Evolutionary conservation across 164 flowering plant species (phyloP).

Genomic region (Kingdonia uniflora): DNA sequence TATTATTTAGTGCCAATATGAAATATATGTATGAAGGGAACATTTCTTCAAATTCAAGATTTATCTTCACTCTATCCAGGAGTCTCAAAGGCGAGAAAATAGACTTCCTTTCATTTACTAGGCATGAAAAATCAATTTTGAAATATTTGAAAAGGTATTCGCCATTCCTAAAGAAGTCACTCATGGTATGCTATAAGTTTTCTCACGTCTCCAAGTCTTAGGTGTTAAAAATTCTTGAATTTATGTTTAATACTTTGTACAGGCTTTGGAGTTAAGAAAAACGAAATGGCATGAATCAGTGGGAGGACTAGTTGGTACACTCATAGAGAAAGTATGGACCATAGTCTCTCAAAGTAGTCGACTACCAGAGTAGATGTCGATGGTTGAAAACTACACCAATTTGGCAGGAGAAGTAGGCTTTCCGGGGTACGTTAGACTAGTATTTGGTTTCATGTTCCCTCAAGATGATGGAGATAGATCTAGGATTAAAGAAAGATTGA

Average conservation of each 20-base stretch:
- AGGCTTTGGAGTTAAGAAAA: conserved; percentile 15
- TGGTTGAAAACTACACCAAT: conserved; percentile 54
- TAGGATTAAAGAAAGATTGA: conserved; percentile 52
- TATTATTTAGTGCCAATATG: too few species aligned
- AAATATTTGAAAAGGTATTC: too few species aligned
- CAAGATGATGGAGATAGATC: conserved; percentile 53
- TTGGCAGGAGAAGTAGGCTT: conserved; percentile 42
- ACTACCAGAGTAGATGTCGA: conserved; percentile 37
- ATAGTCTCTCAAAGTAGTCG: conserved; percentile 38
- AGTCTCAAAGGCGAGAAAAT: too few species aligned
- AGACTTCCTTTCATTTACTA: too few species aligned
- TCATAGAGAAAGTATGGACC: conserved; percentile 38
- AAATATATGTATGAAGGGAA: too few species aligned
- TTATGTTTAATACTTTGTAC: neutral
- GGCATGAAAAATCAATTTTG: too few species aligned
- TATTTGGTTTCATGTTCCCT: conserved; percentile 68
- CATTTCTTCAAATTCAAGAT: too few species aligned
- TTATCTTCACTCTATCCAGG: too few species aligned
- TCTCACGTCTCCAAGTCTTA: too few species aligned
- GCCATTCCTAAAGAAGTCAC: too few species aligned
- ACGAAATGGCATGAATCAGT: conserved; percentile 42
- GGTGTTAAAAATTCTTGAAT: neutral
- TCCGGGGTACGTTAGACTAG: conserved; percentile 37
- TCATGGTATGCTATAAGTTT: too few species aligned
- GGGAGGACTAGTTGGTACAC: conserved; percentile 35